Conservation (phyloP, 257 asterid species). For the Rehmannia glutinosa region DNA sequence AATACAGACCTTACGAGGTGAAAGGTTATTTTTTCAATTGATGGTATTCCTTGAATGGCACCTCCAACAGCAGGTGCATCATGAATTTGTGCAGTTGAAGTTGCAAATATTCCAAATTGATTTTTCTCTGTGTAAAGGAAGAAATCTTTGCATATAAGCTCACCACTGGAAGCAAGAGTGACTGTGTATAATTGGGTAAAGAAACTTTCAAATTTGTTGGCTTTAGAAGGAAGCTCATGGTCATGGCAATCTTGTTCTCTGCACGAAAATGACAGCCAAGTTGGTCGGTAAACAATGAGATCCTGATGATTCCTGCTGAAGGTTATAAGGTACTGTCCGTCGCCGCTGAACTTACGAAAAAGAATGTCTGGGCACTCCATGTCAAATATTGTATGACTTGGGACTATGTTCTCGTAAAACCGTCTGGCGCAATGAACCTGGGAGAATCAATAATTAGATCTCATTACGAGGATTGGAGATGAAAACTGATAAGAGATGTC, state of each 20-base stretch:
- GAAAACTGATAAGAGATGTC: too few species aligned
- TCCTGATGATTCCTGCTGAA: slow-evolving; percentile 94
- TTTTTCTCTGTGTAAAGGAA: slow-evolving; percentile 71
- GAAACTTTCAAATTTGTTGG: slow-evolving; percentile 86
- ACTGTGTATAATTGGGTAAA: slow-evolving; percentile 73
- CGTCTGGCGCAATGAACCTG: slow-evolving; percentile 70
- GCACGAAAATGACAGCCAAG: slow-evolving; percentile 90
- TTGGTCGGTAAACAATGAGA: slow-evolving; percentile 83
- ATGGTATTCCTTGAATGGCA: slow-evolving; percentile 87
- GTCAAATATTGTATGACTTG: slow-evolving; percentile 75
- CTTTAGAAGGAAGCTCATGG: slow-evolving; percentile 72
- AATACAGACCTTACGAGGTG: slow-evolving; percentile 82
- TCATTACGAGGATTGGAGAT: too few species aligned
- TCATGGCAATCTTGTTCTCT: slow-evolving; percentile 54
- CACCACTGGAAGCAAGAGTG: slow-evolving; percentile 77
- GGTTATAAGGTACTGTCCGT: slow-evolving; percentile 84
- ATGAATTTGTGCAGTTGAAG: slow-evolving; percentile 84
- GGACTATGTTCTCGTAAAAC: slow-evolving; percentile 92
- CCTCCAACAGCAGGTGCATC: slow-evolving; percentile 90
- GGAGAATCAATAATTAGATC: slow-evolving; percentile 18
- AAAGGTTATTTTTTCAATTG: slow-evolving; percentile 83
- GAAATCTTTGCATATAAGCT: slow-evolving; percentile 93
- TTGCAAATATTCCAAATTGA: slow-evolving; percentile 85
- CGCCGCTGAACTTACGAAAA: slow-evolving; percentile 96
- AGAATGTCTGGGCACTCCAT: slow-evolving; percentile 89